These are phyloP conservation scores for Penicillium simplicissimum DNA, from an alignment of 495 filamentous ascomycete genomes.

Conservation along the genomic window DNA sequence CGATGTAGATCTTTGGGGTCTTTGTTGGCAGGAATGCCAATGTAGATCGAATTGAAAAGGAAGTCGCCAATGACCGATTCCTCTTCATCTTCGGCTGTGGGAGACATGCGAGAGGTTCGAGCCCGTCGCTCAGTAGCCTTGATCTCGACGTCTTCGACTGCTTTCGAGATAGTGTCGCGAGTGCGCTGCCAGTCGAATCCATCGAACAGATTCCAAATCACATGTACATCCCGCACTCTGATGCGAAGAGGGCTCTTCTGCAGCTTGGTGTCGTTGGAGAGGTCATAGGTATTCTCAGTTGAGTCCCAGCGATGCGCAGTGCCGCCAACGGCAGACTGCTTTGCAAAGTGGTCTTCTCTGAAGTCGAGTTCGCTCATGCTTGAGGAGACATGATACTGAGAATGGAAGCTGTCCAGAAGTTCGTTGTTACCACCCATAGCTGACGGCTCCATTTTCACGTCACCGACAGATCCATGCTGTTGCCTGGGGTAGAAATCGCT, in stretches of 20 bases:
- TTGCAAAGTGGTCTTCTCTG: constrained; percentile 78
- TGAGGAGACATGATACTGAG: constrained; percentile 54
- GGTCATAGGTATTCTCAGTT: constrained; percentile 67
- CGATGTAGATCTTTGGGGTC: constrained; percentile 77
- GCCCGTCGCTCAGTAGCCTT: constrained; percentile 73
- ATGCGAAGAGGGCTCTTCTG: constrained; percentile 72
- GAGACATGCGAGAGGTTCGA: constrained; percentile 46
- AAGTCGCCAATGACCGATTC: constrained; percentile 90
- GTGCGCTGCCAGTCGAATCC: constrained; percentile 96
- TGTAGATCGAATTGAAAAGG: constrained; percentile 98
- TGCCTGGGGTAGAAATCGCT: constrained; percentile 61
- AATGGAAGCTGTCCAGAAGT: constrained; percentile 63
- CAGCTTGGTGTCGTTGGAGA: constrained; percentile 61
- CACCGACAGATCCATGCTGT: constrained; percentile 33
- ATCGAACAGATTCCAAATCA: constrained; percentile 98
- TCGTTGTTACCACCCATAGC: constrained; percentile 48
- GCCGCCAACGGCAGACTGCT: constrained; percentile 58
- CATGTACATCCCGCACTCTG: constrained; percentile 78
- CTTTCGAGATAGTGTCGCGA: constrained; percentile 79
- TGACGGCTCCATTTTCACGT: constrained; percentile 33
- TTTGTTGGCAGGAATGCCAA: constrained; percentile 82
- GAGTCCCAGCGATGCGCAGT: constrained; percentile 81
- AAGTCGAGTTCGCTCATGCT: constrained; percentile 61
- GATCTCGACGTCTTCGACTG: constrained; percentile 80
- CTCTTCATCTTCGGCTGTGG: constrained; percentile 65